Evolutionary conservation across 2,329 filamentous ascomycete species (phyloP).

Genomic region (Colletotrichum tamarilloi): DNA sequence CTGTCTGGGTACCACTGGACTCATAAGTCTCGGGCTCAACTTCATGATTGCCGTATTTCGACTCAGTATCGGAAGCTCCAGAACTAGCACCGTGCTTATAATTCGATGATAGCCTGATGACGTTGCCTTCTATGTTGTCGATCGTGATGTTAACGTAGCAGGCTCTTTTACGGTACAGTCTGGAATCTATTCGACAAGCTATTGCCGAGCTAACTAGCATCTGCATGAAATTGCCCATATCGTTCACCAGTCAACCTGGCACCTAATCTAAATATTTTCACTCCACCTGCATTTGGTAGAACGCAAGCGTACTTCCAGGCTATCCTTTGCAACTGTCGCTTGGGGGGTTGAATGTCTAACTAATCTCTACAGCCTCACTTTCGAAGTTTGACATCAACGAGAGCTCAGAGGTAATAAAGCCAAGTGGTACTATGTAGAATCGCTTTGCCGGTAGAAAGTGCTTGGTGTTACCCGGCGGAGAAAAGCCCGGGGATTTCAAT

Average conservation of each 20-base stretch:
- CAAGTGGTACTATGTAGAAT: neutral
- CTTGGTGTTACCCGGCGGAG: neutral
- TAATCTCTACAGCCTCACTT: neutral
- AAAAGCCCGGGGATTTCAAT: neutral
- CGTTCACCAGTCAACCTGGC: neutral
- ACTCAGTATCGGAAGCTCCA: neutral
- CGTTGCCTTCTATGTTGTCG: too few species aligned
- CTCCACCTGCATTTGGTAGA: neutral
- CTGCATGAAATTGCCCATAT: neutral
- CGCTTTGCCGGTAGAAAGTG: neutral
- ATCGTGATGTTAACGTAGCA: too few species aligned
- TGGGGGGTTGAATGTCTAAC: neutral
- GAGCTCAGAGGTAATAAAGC: too few species aligned
- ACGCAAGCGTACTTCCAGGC: neutral
- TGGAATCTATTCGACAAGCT: too few species aligned
- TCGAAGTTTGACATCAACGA: neutral
- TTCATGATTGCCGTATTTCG: neutral
- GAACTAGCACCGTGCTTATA: too few species aligned
- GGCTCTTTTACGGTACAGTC: too few species aligned
- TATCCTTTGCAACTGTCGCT: neutral
- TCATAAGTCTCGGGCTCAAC: conserved; percentile 57
- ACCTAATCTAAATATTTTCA: neutral
- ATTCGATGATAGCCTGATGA: neutral
- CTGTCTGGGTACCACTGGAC: conserved; percentile 41
- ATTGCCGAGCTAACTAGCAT: neutral